phyloP scores from a whole-genome alignment of 805 yeast species.

The Candida hispaniensis region DNA sequence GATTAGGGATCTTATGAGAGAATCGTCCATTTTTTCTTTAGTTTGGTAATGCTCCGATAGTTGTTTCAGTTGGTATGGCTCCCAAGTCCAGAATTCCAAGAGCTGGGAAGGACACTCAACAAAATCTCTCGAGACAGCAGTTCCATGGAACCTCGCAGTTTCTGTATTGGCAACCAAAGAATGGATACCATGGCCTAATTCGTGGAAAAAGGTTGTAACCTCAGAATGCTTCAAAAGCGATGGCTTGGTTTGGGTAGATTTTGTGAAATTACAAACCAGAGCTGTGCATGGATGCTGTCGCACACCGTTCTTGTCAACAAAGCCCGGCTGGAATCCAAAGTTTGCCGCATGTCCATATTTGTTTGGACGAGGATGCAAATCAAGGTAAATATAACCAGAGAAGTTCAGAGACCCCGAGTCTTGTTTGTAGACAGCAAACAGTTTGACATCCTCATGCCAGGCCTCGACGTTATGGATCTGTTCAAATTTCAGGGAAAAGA shows the following conservation, averaged over 20 bases:
- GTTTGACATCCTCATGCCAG: slow-evolving; percentile 76
- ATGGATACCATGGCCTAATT: slow-evolving; percentile 83
- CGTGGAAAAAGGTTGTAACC: slow-evolving; percentile 79
- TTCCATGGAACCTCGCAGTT: slow-evolving; percentile 62
- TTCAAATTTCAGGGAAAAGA: slow-evolving; percentile 58
- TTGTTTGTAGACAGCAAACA: slow-evolving; percentile 51
- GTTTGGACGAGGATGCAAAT: slow-evolving; percentile 76
- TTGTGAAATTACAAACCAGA: slow-evolving; percentile 74
- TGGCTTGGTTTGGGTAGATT: slow-evolving; percentile 59
- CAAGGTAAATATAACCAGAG: slow-evolving; percentile 70
- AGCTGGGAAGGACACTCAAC: slow-evolving; percentile 89
- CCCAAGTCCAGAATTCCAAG: slow-evolving; percentile 86
- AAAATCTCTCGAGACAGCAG: slow-evolving; percentile 71
- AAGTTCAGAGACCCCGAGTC: slow-evolving; percentile 47
- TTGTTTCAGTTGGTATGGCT: slow-evolving; percentile 43
- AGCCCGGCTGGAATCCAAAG: slow-evolving; percentile 58
- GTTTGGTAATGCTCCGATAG: slow-evolving; percentile 56
- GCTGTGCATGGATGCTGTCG: slow-evolving; percentile 62
- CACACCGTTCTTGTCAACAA: slow-evolving; percentile 36
- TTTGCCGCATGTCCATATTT: slow-evolving; percentile 87
- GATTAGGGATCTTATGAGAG: slow-evolving; percentile 46
- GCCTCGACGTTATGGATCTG: slow-evolving; percentile 37
- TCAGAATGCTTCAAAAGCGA: slow-evolving; percentile 67
- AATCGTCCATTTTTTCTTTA: slow-evolving; percentile 46
- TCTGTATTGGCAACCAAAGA: slow-evolving; percentile 56